phyloP scores from a whole-genome alignment of 805 yeast genomes.

The Cyberlindnera nakhonratchasimensis region DNA sequence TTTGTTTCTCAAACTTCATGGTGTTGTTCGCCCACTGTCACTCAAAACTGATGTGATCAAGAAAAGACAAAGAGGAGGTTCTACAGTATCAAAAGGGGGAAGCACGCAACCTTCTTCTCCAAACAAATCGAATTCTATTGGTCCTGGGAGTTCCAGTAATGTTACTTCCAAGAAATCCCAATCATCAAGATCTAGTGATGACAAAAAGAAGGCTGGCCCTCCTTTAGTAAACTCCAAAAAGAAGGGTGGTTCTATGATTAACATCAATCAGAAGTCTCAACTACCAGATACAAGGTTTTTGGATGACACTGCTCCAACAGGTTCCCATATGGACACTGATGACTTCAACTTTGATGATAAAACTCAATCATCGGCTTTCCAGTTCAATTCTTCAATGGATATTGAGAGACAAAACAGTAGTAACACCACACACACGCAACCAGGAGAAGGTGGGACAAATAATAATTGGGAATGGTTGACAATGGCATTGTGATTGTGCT shows the following conservation, averaged over 20 bases:
- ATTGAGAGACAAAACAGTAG: conserved; percentile 6
- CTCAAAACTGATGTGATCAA: conserved; percentile 90
- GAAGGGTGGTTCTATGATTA: neutral
- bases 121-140: conserved; percentile 3
- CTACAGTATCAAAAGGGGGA: conserved; percentile 24
- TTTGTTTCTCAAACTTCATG: conserved; percentile 84
- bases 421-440: conserved; percentile 4
- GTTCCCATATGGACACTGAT: conserved; percentile 1
- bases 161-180: neutral
- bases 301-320: neutral
- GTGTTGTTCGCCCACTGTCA: conserved; percentile 90
- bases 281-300: neutral
- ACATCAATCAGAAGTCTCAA: neutral
- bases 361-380: conserved; percentile 9
- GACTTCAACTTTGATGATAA: conserved; percentile 13
- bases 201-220: conserved; percentile 11
- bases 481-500: conserved; percentile 20
- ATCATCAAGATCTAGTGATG: conserved; percentile 1
- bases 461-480: conserved; percentile 32
- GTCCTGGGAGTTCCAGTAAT: neutral
- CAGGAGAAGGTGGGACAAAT: conserved; percentile 8
- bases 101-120: conserved; percentile 22
- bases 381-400: conserved; percentile 15
- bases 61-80: conserved; percentile 69
- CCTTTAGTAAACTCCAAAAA: conserved; percentile 4